These are phyloP conservation scores for Smittium mucronatum DNA, from an alignment of 371 early-diverging fungal species.

Conservation along the genomic window DNA sequence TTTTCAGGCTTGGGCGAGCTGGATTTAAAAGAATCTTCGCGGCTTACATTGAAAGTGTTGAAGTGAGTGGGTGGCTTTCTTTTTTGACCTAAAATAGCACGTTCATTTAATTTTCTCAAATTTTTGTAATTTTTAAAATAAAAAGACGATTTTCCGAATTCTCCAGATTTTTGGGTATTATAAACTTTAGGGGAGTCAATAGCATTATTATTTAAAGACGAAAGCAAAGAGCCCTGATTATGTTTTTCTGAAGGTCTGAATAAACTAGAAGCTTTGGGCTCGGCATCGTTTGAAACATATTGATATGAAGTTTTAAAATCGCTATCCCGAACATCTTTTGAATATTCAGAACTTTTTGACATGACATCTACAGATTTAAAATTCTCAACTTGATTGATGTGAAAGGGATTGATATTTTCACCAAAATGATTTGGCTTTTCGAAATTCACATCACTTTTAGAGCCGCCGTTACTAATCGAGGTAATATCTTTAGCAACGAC, in stretches of 20 bases:
- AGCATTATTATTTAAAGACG: background rate
- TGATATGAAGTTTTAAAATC: background rate
- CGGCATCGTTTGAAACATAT: background rate
- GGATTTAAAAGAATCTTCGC: background rate
- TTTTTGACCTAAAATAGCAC: background rate
- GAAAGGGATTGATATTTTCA: background rate
- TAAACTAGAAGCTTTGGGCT: background rate
- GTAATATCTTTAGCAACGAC: slow-evolving; percentile 18
- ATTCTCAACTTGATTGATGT: background rate
- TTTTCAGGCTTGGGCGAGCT: background rate
- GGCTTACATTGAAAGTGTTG: background rate
- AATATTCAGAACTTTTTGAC: background rate
- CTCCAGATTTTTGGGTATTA: background rate
- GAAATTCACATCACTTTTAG: background rate
- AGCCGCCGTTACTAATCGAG: slow-evolving; percentile 2
- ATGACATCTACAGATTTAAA: background rate
- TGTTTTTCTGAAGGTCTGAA: background rate
- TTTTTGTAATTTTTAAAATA: background rate
- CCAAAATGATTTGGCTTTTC: too few relatives aligned
- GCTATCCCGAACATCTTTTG: background rate
- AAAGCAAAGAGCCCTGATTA: background rate
- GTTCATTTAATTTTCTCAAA: background rate
- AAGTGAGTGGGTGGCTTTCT: background rate
- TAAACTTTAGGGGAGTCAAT: background rate
- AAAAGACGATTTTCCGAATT: background rate